Evolutionary conservation across 208 protist species (phyloP).

Genomic region (Acanthamoeba castellanii): DNA sequence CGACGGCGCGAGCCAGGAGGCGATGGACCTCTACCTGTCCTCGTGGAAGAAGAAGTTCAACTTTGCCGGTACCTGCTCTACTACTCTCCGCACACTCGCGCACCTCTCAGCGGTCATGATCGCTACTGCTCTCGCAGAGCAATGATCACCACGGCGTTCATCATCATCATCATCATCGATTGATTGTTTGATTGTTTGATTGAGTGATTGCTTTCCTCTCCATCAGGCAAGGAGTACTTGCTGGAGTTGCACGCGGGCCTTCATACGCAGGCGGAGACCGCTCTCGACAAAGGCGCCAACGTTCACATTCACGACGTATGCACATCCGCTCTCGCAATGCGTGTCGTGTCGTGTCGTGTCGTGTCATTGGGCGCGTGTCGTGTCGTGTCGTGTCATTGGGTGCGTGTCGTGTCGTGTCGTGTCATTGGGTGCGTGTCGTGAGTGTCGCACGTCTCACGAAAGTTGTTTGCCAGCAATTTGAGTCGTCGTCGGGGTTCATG

Average conservation of each 20-base stretch:
- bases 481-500: conserved; percentile 19
- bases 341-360: not conserved
- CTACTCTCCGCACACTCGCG: no score
- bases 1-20: not conserved
- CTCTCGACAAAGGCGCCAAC: conserved; percentile 26
- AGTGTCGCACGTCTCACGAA: not conserved
- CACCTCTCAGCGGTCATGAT: no score
- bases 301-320: conserved; percentile 27
- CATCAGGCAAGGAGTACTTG: not conserved
- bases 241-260: conserved; percentile 17
- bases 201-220: no score
- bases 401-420: not conserved
- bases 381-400: not conserved
- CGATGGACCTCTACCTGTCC: not conserved
- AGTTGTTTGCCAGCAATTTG: conserved; percentile 1
- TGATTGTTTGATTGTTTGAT: no score
- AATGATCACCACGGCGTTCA: no score
- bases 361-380: not conserved
- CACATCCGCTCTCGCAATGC: not conserved
- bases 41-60: conserved; percentile 45
- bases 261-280: conserved; percentile 6
- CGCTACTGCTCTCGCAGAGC: not conserved
- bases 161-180: not conserved
- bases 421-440: not conserved
- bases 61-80: not conserved